Conservation (phyloP, 768 basidiomycete genomes). For the Tricholoma bakamatsutake region DNA sequence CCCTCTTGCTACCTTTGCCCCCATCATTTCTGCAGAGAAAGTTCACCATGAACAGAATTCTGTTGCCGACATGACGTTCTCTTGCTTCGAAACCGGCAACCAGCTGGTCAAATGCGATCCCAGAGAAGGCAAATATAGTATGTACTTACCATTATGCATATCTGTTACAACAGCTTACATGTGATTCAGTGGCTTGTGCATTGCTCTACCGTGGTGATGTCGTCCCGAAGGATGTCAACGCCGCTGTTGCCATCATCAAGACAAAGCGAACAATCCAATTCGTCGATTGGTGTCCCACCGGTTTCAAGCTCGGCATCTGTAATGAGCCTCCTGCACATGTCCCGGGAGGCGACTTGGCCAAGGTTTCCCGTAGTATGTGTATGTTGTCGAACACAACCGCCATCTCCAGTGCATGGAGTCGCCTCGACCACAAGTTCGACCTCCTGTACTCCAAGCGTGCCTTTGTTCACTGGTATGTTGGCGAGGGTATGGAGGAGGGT, state of each 20-base stretch:
- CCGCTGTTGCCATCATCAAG: conserved; percentile 91
- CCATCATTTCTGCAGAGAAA: conserved; percentile 91
- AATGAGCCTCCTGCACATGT: conserved; percentile 92
- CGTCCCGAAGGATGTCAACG: conserved; percentile 92
- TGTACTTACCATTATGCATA: conserved; percentile 21
- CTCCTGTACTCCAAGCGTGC: conserved; percentile 96
- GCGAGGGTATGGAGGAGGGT: conserved; percentile 99
- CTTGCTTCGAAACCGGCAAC: conserved; percentile 94
- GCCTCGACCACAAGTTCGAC: conserved; percentile 95
- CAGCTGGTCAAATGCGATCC: conserved; percentile 97
- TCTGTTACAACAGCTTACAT: conserved; percentile 7
- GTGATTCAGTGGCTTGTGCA: conserved; percentile 76
- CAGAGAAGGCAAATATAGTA: conserved; percentile 97
- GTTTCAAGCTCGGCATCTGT: conserved; percentile 98
- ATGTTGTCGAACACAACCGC: conserved; percentile 95
- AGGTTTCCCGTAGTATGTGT: conserved; percentile 90
- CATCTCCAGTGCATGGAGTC: conserved; percentile 92
- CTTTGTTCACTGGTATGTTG: conserved; percentile 95
- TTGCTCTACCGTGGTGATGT: conserved; percentile 94
- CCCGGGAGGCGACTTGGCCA: conserved; percentile 92
- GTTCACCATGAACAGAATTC: conserved; percentile 97
- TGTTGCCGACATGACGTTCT: conserved; percentile 96
- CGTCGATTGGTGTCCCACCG: conserved; percentile 98
- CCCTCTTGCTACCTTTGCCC: conserved; percentile 94
- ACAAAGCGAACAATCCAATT: conserved; percentile 98